phyloP scores from a whole-genome alignment of 2,329 filamentous ascomycete genomes.

The Dactylellina drechsleri region DNA sequence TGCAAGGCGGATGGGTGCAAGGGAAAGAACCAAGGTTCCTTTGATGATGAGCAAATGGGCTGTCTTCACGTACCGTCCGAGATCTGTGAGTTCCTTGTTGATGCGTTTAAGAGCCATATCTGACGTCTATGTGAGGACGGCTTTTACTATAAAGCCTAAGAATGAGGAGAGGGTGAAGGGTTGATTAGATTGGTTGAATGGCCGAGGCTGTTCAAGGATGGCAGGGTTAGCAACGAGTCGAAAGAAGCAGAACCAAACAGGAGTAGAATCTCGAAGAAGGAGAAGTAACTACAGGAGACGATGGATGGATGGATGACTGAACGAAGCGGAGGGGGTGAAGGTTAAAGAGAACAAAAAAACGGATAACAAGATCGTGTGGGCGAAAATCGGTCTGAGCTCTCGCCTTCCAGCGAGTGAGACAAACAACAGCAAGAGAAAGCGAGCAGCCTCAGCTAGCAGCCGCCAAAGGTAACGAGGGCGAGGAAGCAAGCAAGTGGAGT shows the following conservation, averaged over 20 bases:
- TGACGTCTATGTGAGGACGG: conserved; percentile 55
- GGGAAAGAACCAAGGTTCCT: background rate
- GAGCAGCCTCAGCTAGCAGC: background rate
- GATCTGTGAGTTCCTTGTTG: conserved; percentile 91
- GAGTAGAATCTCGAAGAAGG: conserved; percentile 53
- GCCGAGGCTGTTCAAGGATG: background rate
- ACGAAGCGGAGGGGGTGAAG: conserved; percentile 29
- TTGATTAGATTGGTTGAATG: background rate
- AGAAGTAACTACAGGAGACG: background rate
- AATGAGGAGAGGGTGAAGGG: conserved; percentile 13
- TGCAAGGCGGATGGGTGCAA: background rate
- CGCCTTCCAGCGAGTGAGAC: background rate
- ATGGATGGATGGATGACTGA: no score
- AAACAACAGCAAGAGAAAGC: conserved; percentile 13
- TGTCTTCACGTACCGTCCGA: conserved; percentile 76
- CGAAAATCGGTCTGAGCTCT: conserved; percentile 14
- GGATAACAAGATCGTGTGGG: conserved; percentile 36
- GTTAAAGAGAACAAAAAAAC: conserved; percentile 7
- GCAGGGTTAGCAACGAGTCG: background rate
- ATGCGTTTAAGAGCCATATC: conserved; percentile 90
- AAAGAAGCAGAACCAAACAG: background rate
- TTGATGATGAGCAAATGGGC: background rate
- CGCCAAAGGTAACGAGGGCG: background rate
- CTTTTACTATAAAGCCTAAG: conserved; percentile 25
- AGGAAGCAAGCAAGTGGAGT: background rate